A percentile compares a stretch with the other conserved stretches of the same genome.
Evolutionary conservation across 768 basidiomycete species (phyloP).

Genomic region (Serpula lacrymans): DNA sequence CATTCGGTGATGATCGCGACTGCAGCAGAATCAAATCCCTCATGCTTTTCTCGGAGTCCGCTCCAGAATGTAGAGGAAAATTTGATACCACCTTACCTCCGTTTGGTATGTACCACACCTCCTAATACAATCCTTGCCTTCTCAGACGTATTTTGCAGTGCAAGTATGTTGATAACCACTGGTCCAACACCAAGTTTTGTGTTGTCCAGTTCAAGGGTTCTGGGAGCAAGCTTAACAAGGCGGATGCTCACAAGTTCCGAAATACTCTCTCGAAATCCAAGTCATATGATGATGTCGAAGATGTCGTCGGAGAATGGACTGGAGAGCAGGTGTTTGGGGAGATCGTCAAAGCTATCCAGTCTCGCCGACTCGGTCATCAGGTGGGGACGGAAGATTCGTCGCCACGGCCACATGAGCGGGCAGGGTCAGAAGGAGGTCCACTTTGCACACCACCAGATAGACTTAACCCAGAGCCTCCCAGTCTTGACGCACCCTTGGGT

Average conservation of each 20-base stretch:
- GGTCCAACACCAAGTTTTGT: constrained; percentile 86
- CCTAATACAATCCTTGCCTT: not conserved
- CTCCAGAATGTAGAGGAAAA: constrained; percentile 65
- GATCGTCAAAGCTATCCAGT: constrained; percentile 46
- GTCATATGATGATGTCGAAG: constrained; percentile 50
- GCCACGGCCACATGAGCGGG: constrained; percentile 5
- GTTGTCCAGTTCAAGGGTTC: constrained; percentile 75
- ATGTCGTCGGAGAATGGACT: constrained; percentile 50
- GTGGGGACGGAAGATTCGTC: constrained; percentile 8
- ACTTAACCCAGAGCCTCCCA: constrained; percentile 57
- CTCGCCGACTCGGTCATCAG: constrained; percentile 20
- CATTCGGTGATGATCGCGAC: constrained; percentile 96
- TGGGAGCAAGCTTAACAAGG: constrained; percentile 53
- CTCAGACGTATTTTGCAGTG: constrained; percentile 39
- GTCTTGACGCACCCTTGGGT: constrained; percentile 37
- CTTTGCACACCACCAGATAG: constrained; percentile 47
- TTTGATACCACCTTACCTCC: constrained; percentile 70
- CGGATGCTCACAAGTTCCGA: constrained; percentile 53
- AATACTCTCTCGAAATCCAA: constrained; percentile 60
- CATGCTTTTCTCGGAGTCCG: constrained; percentile 73
- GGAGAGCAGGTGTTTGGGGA: constrained; percentile 61
- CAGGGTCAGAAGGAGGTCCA: constrained; percentile 34
- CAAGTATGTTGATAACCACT: constrained; percentile 75
- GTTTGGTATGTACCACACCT: constrained; percentile 62
- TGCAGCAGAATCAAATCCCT: constrained; percentile 89